Evolutionary conservation across 2,329 filamentous ascomycete genomes (phyloP), one percentile per base, ranked within the genome.

Genomic region (Cercospora janseana): DNA sequence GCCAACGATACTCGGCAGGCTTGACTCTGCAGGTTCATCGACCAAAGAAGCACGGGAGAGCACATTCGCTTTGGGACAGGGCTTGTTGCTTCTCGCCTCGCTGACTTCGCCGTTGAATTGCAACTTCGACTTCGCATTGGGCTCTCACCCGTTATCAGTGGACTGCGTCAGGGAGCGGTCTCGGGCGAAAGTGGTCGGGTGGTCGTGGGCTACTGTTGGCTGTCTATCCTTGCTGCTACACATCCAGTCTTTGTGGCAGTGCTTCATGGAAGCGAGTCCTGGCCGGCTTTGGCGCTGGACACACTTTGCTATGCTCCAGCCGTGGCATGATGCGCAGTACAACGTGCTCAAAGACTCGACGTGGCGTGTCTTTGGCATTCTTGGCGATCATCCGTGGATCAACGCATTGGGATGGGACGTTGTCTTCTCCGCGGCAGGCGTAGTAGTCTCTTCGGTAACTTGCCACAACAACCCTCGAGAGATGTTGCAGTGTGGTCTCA

Each of bases 361-460:
- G 6, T 12, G 9, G 26, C 32, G 20, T 2, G 27, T 37, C 10
- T 27, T 32, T 26, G 75, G 72, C 31, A 75, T 77, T 1, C 71
- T 79, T 43, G 72, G 71, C 51, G 78, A 78, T 45, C 79, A 85
- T 60, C 81, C 81, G 0, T 77, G 75, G 16, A 75, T 85, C 23
- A 75, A 76, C 15, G 76, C 74, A 13, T 77, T 78, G 0, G 79
- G 76, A 4, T 77, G 76, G 66, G 82, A 86, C 63, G 80, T 81
- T 1, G 62, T 85, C 10, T 69, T 83, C 27, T 79, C 76, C 16
- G 70, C 72, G 1, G 51, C 79, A 10, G 78, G 75, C 49, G 64
- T 83, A n/a, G 74, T 79, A 1, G 49, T 77, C 2, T 32, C 23
- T 23, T 37, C 23, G 34, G 31, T 37, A 10, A 21, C 21, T 2